These are phyloP conservation scores for Ilex paraguariensis DNA, from an alignment of 305 asterid species.

Conservation along the genomic window DNA sequence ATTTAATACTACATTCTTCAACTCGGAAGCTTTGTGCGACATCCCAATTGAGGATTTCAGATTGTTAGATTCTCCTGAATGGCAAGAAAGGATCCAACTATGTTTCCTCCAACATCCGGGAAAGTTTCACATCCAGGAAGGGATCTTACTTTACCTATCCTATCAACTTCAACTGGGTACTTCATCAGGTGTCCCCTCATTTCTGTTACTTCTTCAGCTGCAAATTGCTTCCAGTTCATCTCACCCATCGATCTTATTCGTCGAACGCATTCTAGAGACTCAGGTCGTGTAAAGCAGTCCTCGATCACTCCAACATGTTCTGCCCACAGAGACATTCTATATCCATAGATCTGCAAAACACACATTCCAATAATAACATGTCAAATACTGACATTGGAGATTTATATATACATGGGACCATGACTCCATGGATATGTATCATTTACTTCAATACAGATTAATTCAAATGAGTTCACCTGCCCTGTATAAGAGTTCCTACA, in stretches of 20 bases:
- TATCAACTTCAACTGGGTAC: conserved; percentile 84
- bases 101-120: conserved; percentile 94
- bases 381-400: not conserved
- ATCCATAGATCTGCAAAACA: conserved; percentile 66
- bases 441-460: no score
- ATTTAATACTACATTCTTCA: not conserved
- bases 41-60: conserved; percentile 13
- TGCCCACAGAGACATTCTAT: conserved; percentile 98
- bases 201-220: conserved; percentile 61
- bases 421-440: no score
- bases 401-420: no score
- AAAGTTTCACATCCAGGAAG: conserved; percentile 67
- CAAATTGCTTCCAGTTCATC: conserved; percentile 77
- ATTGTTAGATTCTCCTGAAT: conserved; percentile 94
- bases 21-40: not conserved
- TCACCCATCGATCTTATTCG: conserved; percentile 76
- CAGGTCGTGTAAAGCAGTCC: conserved; percentile 76
- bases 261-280: conserved; percentile 76
- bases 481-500: no score
- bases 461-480: no score
- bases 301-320: conserved; percentile 89
- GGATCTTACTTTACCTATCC: conserved; percentile 70
- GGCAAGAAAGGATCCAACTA: conserved; percentile 76
- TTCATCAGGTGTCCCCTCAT: conserved; percentile 90
- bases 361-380: conserved; percentile 10